Evolutionary conservation across 305 asterid genomes (phyloP), one percentile per base, ranked within the genome.

Genomic region (Nicotiana rustica): DNA sequence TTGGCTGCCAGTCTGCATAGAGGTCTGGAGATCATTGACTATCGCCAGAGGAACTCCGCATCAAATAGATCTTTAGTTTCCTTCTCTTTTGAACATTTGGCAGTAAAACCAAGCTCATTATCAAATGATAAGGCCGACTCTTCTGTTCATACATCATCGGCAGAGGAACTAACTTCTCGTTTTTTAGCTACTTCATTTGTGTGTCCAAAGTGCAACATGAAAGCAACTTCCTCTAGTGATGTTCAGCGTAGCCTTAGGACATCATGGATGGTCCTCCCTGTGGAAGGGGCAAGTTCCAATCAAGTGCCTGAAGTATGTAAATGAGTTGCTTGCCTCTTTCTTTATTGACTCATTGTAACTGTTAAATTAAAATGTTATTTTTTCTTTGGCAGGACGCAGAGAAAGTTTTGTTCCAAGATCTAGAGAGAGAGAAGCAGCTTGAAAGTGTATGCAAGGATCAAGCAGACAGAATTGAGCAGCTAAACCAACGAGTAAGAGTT

Each of bases 1-100:
- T 85, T 96, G 89, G 98, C 93, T 83, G 97, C 98, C 52, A 96
- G 99, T 87, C 97, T 96, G 71, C 93, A 93, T 44, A 92, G 92
- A 85, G 99, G 99, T 47, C 85, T 96, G 77, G 93, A 93, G 90
- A 91, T 96, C 33, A 93, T 95, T 38, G 98, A 95, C 73, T 73
- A 88, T 89, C 99, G 95, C 85, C 96, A 93, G 89, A 88, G 85
- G 88, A 94, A 88, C 86, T 89, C 97, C 10, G 82, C 88, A 10
- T 89, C 91, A 25, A 84, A 91, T 79, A 91, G 93, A 85, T 93
- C 99, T 29, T 91, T 96, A 3, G 97, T 88, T 83, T 92, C 99
- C 67, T 93, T 96, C 90, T 96, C 99, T 49, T 96, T 96, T 66
- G 95, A 92, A 82, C 97, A 93, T 86, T 86, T 96, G 84, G 95